phyloP scores from a whole-genome alignment of 495 filamentous ascomycete species.

The Thozetella sp. region DNA sequence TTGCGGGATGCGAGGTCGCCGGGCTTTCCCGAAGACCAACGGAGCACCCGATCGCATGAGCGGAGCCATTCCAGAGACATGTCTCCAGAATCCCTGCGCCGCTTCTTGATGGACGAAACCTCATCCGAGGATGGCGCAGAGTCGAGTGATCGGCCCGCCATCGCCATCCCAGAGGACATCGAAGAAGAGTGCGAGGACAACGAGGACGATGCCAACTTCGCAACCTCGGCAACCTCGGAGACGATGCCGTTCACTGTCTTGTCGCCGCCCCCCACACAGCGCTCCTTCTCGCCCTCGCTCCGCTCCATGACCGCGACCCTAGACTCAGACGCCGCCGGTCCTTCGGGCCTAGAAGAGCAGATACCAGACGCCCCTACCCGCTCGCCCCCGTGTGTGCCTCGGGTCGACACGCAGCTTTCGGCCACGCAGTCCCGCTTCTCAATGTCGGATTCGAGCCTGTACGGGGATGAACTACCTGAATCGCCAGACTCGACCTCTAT shows the following conservation, averaged over 20 bases:
- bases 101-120: constrained; percentile 39
- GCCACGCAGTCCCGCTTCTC: constrained; percentile 7
- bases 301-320: constrained; percentile 9
- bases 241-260: constrained; percentile 40
- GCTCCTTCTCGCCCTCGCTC: constrained; percentile 28
- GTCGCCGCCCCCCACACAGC: constrained; percentile 48
- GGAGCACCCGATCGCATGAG: constrained; percentile 31
- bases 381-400: constrained; percentile 10
- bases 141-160: constrained; percentile 14
- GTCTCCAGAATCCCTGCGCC: constrained; percentile 47
- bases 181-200: constrained; percentile 37
- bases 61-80: constrained; percentile 44
- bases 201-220: constrained; percentile 59
- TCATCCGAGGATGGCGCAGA: constrained; percentile 16
- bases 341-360: not conserved
- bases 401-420: not conserved
- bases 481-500: constrained; percentile 24
- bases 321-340: not conserved
- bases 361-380: constrained; percentile 9
- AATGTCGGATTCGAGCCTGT: constrained; percentile 12
- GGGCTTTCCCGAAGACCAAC: constrained; percentile 19
- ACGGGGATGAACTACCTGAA: constrained; percentile 7
- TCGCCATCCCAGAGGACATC: constrained; percentile 53
- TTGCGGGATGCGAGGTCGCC: constrained; percentile 8
- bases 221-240: constrained; percentile 46